Evolutionary conservation across 257 asterid genomes (phyloP), one percentile per base, ranked within the genome.

Genomic region (Solanum virginianum): DNA sequence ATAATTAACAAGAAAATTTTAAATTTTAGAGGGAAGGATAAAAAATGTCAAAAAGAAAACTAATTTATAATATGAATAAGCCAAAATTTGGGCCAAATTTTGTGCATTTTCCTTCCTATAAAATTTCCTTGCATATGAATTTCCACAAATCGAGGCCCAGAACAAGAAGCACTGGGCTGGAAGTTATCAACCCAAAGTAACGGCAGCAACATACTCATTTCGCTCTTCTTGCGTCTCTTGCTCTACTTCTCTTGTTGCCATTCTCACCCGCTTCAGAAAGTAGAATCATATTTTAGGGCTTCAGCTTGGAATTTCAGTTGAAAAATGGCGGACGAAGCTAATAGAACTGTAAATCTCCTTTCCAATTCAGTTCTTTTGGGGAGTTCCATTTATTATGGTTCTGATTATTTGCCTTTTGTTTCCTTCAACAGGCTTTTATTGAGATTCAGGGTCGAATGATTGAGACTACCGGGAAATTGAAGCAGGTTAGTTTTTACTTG

Each of bases 361-460:
- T 83, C 8, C 85, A 24, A 45, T 20, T 26, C 63, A 24, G 72
- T 66, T 87, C 6, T 0, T 62, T 70, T 63, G 9, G 17, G 0
- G 8, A 8, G 54, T 16, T 79, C 41, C 72, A 84, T 10, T 8
- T 47, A 5, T 24, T 39, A 14, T n/a, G 10, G 68, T 9, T 32
- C 24, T 29, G n/a, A 11, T 75, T 36, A 65, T 62, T 16, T 36
- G 80, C 62, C 80, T 56, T 41, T 49, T 83, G 75, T 56, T 86
- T 62, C 1, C 10, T 8, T 71, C 24, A 81, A 82, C 81, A 96
- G 99, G 98, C 99, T 83, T 96, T 96, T 90, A 22, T 94, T 24
- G 98, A 94, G 91, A 96, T 94, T 90, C 99, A 94, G 89, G 92
- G 93, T 89, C 98, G 97, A 71, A 91, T 96, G 97, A 93, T 96